phyloP scores from a whole-genome alignment of 495 filamentous ascomycete genomes.

The Penicillium soppii region DNA sequence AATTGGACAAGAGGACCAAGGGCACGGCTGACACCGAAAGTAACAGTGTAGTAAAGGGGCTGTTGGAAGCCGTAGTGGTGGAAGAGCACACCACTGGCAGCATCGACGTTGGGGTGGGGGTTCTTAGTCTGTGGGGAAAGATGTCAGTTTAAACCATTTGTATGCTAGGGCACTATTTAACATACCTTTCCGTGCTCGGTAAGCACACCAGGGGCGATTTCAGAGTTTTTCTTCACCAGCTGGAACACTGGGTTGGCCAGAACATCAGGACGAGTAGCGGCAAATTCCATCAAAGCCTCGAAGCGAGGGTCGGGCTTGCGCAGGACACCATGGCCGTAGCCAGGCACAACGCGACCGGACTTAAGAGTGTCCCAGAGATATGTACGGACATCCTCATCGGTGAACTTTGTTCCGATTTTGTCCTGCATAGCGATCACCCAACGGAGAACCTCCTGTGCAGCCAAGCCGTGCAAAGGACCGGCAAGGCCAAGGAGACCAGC shows the following conservation, averaged over 20 bases:
- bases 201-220: slow-evolving; percentile 81
- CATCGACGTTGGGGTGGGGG: slow-evolving; percentile 95
- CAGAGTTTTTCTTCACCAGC: slow-evolving; percentile 82
- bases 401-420: slow-evolving; percentile 73
- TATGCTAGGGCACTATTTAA: neutral
- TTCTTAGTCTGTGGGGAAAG: slow-evolving; percentile 74
- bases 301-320: slow-evolving; percentile 97
- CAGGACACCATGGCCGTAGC: slow-evolving; percentile 97
- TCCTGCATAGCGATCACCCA: slow-evolving; percentile 96
- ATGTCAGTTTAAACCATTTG: slow-evolving; percentile 11
- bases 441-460: slow-evolving; percentile 94
- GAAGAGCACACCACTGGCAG: slow-evolving; percentile 88
- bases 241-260: slow-evolving; percentile 85
- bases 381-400: slow-evolving; percentile 72
- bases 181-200: slow-evolving; percentile 84
- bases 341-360: slow-evolving; percentile 91
- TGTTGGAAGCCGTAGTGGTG: slow-evolving; percentile 96
- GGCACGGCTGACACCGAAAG: slow-evolving; percentile 90
- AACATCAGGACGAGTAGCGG: slow-evolving; percentile 78
- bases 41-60: slow-evolving; percentile 96
- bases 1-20: slow-evolving; percentile 90
- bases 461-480: slow-evolving; percentile 91
- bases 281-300: slow-evolving; percentile 95
- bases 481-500: slow-evolving; percentile 94
- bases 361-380: slow-evolving; percentile 94